Base-by-base conservation (phyloP, 306 rosid genomes). In the Lupinus albus region DNA sequence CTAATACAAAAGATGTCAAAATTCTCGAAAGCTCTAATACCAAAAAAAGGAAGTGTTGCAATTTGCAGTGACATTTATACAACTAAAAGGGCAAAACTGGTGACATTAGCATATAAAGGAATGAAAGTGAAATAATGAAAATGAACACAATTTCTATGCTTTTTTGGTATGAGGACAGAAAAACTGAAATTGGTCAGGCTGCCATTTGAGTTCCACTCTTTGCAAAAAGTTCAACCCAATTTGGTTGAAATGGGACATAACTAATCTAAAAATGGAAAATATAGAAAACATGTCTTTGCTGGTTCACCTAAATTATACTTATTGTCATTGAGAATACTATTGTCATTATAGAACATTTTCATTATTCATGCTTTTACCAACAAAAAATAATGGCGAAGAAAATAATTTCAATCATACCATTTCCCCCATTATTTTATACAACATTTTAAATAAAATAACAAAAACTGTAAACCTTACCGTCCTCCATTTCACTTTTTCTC, bases 1-100 rank as follows among this genome's bases (percentile, higher is more conserved):
- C 98, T 92, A 50, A 74, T 73, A 78, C 41, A 77, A 42, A 64
- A 38, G 42, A 61, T 41, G 68, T 72, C 64, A 77, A 69, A 60
- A 78, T 61, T 61, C 60, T 5, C 30, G 32, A 51, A 71, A 51
- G 57, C 21, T 55, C 61, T 12, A 48, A 21, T 8, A 33, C 57
- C 41, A 8, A 35, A 59, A 59, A 70, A 44, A 68, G 68, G 12
- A n/a, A 7, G 38, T 14, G 11, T 8, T 8, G 3, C 39, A 35
- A 6, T 35, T 49, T 30, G 50, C 1, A 25, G 41, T 47, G 58
- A 67, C 49, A 58, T 67, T 77, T 32, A 69, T 35, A 48, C 67
- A 44, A 51, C 30, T 21, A 67, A 46, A 58, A 11, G 7, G 56
- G 70, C 11, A 8, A 53, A 61, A 68, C 11, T 20, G 28, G 68